Evolutionary conservation across 2,329 filamentous ascomycete genomes (phyloP).

Genomic region (Tetracladium maxilliforme): DNA sequence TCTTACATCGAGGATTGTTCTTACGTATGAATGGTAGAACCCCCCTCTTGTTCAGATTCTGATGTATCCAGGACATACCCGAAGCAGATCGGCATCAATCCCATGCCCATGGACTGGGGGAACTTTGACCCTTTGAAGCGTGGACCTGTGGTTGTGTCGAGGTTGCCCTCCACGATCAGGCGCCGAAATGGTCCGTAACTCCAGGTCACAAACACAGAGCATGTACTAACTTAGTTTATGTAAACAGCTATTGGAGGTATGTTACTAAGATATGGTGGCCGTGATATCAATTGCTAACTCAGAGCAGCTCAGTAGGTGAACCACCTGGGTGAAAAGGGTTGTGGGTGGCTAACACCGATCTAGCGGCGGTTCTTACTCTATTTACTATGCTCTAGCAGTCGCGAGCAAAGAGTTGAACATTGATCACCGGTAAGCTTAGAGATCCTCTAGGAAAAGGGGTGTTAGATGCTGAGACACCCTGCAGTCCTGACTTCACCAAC

Average conservation of each 20-base stretch:
- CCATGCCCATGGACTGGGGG: slow-evolving; percentile 81
- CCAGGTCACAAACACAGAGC: slow-evolving; percentile 5
- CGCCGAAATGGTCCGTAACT: slow-evolving; percentile 57
- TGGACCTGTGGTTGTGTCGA: slow-evolving; percentile 80
- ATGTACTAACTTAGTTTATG: slow-evolving; percentile 2
- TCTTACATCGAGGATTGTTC: slow-evolving; percentile 45
- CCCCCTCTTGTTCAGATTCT: slow-evolving; percentile 1
- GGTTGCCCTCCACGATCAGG: slow-evolving; percentile 59
- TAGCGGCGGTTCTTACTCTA: slow-evolving; percentile 84
- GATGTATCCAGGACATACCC: slow-evolving; percentile 57
- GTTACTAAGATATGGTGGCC: too few relatives aligned
- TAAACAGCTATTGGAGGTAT: slow-evolving; percentile 41
- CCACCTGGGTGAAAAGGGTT: too few relatives aligned
- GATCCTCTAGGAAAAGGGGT: slow-evolving; percentile 1
- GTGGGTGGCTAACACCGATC: slow-evolving; percentile 49
- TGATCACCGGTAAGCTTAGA: slow-evolving; percentile 53
- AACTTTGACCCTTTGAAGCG: slow-evolving; percentile 57
- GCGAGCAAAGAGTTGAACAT: slow-evolving; percentile 78
- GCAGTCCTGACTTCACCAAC: slow-evolving; percentile 57
- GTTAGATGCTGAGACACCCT: too few relatives aligned
- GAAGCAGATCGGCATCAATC: slow-evolving; percentile 85
- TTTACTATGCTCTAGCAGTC: slow-evolving; percentile 87
- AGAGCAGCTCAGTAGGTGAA: not conserved
- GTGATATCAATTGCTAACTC: not conserved
- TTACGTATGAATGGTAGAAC: slow-evolving; percentile 27